A percentile compares a stretch with the other conserved stretches of the same genome.
Conservation (phyloP, 2,329 filamentous ascomycete genomes). For the Amesomyces nigricolor region DNA sequence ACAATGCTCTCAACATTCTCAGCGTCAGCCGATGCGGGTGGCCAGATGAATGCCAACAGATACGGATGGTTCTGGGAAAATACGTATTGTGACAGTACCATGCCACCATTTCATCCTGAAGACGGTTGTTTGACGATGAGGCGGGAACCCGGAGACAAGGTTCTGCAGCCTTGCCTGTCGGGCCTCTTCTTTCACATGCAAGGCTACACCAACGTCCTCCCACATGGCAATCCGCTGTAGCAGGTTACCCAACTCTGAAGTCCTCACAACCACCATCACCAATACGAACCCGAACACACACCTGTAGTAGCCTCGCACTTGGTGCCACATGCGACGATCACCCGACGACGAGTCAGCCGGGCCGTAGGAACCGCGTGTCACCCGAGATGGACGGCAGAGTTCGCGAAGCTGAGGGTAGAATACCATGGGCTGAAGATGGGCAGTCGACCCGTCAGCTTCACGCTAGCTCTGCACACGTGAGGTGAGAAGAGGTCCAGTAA, state of each 20-base stretch:
- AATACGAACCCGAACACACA: neutral
- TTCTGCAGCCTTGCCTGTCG: too few relatives aligned
- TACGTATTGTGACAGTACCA: too few relatives aligned
- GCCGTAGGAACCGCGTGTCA: constrained; percentile 5
- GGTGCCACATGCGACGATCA: constrained; percentile 10
- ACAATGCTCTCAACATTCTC: neutral
- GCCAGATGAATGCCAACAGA: neutral
- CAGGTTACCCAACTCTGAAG: neutral
- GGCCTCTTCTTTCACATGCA: too few relatives aligned
- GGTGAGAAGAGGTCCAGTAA: constrained; percentile 14
- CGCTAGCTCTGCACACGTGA: constrained; percentile 10
- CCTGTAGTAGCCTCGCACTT: constrained; percentile 1
- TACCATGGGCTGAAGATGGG: constrained; percentile 9
- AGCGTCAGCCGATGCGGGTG: neutral
- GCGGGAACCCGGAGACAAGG: too few relatives aligned
- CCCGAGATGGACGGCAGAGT: constrained; percentile 7
- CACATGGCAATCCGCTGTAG: neutral
- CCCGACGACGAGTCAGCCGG: constrained; percentile 10
- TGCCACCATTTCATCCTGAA: too few relatives aligned
- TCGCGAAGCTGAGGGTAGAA: constrained; percentile 8
- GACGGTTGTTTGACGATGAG: too few relatives aligned
- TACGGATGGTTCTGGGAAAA: too few relatives aligned
- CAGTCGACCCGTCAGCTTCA: constrained; percentile 7
- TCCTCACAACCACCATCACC: neutral
- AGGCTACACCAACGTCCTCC: too few relatives aligned